These are phyloP conservation scores for Gossypium thurberi DNA, from an alignment of 345 rosid species.

Conservation along the genomic window DNA sequence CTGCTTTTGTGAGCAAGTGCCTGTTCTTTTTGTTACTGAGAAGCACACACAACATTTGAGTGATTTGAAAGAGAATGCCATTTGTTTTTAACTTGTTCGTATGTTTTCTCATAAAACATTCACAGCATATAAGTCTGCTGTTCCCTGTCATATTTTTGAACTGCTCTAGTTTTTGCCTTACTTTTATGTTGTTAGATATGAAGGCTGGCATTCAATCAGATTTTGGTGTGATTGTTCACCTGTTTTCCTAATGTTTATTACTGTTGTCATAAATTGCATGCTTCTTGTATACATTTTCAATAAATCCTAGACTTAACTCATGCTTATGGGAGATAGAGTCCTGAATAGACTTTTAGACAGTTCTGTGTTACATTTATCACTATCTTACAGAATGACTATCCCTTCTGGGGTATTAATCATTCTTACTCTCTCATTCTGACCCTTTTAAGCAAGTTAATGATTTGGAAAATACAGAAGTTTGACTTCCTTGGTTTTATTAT, in stretches of 20 bases:
- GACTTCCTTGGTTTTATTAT: not conserved
- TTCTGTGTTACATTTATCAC: not conserved
- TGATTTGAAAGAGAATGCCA: not conserved
- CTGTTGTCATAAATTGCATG: not conserved
- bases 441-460: not conserved
- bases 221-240: not conserved
- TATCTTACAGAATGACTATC: not conserved
- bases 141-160: not conserved
- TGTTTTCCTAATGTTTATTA: not conserved
- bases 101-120: not conserved
- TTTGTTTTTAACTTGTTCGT: not conserved
- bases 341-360: not conserved
- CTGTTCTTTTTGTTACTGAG: not conserved
- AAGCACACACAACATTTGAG: not conserved
- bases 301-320: not conserved
- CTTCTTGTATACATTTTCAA: not conserved
- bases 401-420: not conserved
- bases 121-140: not conserved
- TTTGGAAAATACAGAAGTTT: not conserved
- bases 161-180: not conserved
- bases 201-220: not conserved
- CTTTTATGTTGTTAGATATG: not conserved
- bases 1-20: not conserved
- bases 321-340: not conserved
- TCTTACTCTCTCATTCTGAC: not conserved